A percentile compares a stretch with the other conserved stretches of the same genome.
These are phyloP conservation scores for Globisporangium middletonii DNA, from an alignment of 352 stramenopile species.

Conservation along the genomic window DNA sequence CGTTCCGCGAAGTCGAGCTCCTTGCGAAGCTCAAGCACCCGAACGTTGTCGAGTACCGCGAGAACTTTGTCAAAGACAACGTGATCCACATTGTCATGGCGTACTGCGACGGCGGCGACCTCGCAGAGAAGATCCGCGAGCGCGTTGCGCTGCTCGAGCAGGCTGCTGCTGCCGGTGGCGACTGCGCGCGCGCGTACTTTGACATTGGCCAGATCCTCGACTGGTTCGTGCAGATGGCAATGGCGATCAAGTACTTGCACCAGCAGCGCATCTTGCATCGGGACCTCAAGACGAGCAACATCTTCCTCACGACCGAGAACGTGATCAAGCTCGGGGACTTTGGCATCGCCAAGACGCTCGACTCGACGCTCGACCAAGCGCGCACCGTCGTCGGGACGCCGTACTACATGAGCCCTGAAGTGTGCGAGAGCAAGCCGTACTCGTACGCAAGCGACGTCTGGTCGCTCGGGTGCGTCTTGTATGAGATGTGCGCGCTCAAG, in stretches of 20 bases:
- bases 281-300: slow-evolving; percentile 95
- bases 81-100: slow-evolving; percentile 94
- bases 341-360: slow-evolving; percentile 86
- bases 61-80: slow-evolving; percentile 78
- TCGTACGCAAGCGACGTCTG: slow-evolving; percentile 91
- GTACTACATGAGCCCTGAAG: slow-evolving; percentile 93
- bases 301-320: slow-evolving; percentile 82
- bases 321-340: slow-evolving; percentile 92
- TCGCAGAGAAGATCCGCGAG: slow-evolving; percentile 56
- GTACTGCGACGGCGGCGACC: slow-evolving; percentile 92
- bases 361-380: slow-evolving; percentile 82
- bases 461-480: slow-evolving; percentile 89
- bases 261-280: slow-evolving; percentile 87
- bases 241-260: slow-evolving; percentile 94
- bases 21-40: slow-evolving; percentile 89
- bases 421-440: slow-evolving; percentile 91
- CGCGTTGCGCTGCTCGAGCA: slow-evolving; percentile 32
- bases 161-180: not conserved
- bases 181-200: slow-evolving; percentile 39
- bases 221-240: slow-evolving; percentile 92
- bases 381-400: slow-evolving; percentile 90
- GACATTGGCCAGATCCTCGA: slow-evolving; percentile 59
- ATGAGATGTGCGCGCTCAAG: slow-evolving; percentile 82
- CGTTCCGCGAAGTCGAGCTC: slow-evolving; percentile 85
- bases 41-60: slow-evolving; percentile 94